A percentile compares a stretch with the other conserved stretches of the same genome.
Conservation (phyloP, 1,284 basidiomycete species). For the Cystobasidium pallidum region DNA sequence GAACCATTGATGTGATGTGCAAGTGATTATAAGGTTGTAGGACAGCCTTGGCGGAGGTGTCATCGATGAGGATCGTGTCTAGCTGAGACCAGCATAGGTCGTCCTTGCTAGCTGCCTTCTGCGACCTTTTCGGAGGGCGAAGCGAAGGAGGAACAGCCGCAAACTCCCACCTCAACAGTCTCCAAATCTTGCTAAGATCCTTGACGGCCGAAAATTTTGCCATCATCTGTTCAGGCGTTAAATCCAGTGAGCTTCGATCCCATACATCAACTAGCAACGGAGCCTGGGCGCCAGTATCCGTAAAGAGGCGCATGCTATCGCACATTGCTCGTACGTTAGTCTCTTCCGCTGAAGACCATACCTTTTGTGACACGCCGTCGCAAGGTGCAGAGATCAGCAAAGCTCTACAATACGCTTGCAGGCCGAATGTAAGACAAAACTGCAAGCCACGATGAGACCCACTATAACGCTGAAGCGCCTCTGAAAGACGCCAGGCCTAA, state of each 20-base stretch:
- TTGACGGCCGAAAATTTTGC: constrained; percentile 35
- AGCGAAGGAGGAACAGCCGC: neutral
- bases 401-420: neutral
- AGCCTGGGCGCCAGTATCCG: constrained; percentile 1
- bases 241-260: constrained; percentile 38
- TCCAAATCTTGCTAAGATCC: constrained; percentile 37
- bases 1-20: constrained; percentile 11
- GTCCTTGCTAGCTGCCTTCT: neutral
- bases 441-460: neutral
- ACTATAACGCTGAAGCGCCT: constrained; percentile 36
- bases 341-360: constrained; percentile 35
- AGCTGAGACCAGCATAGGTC: constrained; percentile 21
- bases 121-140: neutral
- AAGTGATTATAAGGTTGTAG: constrained; percentile 42
- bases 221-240: constrained; percentile 18
- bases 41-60: constrained; percentile 19
- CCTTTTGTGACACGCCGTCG: too few species aligned
- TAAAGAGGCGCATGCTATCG: constrained; percentile 31
- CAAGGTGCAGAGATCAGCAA: too few species aligned
- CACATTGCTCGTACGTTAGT: constrained; percentile 22
- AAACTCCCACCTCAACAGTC: neutral
- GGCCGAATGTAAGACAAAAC: neutral
- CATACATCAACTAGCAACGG: constrained; percentile 31
- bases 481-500: constrained; percentile 14
- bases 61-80: constrained; percentile 40